Evolutionary conservation across 140 eudicot genomes (phyloP).

Genomic region (Senecio squalidus): DNA sequence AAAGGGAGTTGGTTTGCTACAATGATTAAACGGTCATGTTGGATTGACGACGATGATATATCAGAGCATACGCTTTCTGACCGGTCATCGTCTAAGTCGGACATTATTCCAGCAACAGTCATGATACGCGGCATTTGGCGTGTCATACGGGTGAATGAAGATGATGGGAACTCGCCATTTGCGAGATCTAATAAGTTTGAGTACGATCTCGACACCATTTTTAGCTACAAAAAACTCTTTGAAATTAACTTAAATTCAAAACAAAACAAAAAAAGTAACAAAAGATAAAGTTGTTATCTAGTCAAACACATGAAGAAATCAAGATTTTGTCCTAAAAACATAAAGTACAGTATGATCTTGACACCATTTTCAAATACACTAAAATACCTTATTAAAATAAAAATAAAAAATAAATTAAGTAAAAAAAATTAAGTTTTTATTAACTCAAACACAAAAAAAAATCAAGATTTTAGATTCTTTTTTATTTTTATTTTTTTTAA

Average conservation of each 20-base stretch:
- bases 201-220: slow-evolving; percentile 86
- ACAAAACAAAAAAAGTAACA: neutral
- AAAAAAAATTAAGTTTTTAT: neutral
- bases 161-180: slow-evolving; percentile 63
- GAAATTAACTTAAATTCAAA: neutral
- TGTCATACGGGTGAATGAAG: slow-evolving; percentile 61
- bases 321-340: neutral
- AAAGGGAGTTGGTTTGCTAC: slow-evolving; percentile 84
- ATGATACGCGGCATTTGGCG: slow-evolving; percentile 70
- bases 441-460: neutral
- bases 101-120: slow-evolving; percentile 80
- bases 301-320: neutral
- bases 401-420: neutral
- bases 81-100: slow-evolving; percentile 66
- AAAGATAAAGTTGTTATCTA: neutral
- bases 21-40: slow-evolving; percentile 59
- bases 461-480: too few relatives aligned
- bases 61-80: slow-evolving; percentile 67
- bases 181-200: slow-evolving; percentile 81
- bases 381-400: slow-evolving; percentile 11
- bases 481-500: too few relatives aligned
- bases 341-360: slow-evolving; percentile 57
- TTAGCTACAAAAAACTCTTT: slow-evolving; percentile 20
- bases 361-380: slow-evolving; percentile 44
- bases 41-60: slow-evolving; percentile 48